Conservation (phyloP, 257 asterid species). For the Coffea eugenioides region DNA sequence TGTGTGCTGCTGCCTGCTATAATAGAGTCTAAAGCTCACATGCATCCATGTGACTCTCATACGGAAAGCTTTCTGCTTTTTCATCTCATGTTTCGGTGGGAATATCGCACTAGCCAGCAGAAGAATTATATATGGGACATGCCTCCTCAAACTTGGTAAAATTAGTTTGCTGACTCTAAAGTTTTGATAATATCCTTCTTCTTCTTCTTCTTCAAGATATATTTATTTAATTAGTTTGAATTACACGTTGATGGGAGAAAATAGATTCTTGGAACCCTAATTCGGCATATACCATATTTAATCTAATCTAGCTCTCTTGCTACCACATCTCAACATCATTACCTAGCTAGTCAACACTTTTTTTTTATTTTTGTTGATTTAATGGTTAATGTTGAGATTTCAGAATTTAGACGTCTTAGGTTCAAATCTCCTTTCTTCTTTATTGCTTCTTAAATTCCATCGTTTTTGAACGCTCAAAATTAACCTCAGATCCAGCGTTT, state of each 20-base stretch:
- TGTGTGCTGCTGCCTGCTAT: neutral
- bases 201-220: neutral
- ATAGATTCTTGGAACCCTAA: no score
- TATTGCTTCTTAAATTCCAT: no score
- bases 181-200: neutral
- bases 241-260: neutral
- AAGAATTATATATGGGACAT: neutral
- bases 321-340: no score
- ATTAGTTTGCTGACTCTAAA: neutral
- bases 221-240: neutral
- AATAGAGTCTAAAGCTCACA: constrained; percentile 14
- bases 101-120: neutral
- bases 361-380: no score
- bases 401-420: no score
- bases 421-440: no score
- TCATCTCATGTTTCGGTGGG: neutral
- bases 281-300: no score
- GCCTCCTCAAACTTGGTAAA: neutral
- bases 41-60: constrained; percentile 18
- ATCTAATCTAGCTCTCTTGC: no score
- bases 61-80: neutral
- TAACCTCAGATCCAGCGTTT: no score
- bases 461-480: no score
- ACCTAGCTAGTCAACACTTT: no score
- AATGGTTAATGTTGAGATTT: no score